Evolutionary conservation across 2,329 filamentous ascomycete genomes (phyloP), one percentile per base, ranked within the genome.

Genomic region (Scorias spongiosa): DNA sequence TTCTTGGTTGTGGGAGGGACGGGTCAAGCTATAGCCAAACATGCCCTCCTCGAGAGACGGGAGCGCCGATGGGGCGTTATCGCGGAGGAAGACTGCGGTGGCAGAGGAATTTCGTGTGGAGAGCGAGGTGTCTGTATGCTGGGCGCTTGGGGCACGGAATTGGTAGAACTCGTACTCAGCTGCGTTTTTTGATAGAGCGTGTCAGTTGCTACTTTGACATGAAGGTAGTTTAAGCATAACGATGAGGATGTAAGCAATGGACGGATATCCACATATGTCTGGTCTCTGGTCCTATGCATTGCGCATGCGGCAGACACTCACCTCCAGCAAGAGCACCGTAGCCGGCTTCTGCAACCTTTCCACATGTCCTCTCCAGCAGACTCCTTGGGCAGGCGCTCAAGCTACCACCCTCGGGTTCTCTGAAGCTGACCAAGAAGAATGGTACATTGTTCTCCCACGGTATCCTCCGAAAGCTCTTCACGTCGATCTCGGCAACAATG

Each of bases 81-180:
- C 68, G 55, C 76, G 72, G 32, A 93, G 74, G 61, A 84, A 93
- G 7, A 72, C 66, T 18, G 85, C 83, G 1, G 85, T 83, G 0
- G 82, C 79, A 28, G 80, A 77, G 8, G 73, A 74, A 50, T 78
- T 78, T 46, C 71, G 67, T 28, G 68, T 63, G 15, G 68, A 63
- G 32, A 67, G 57, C 17, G 63, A 55, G 14, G 66, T 51, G 43
- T 60, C 18, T 42, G 39, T 11, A 47, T 43, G 29, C 47, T 56
- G 42, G 63, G 53, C 38, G 62, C 59, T 42, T 61, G 49, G 9
- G 87, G 87, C 4, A 55, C 79, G 75, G 66, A 93, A 95, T 57
- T 91, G 85, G 69, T 81, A 94, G 72, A 95, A 95, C 57, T 95
- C 88, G 67, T 91, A 94, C 62, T 94, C 88, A 56, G 84, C 87